Base-by-base conservation (phyloP, 2,329 filamentous ascomycete genomes). In the Alternaria atra region DNA sequence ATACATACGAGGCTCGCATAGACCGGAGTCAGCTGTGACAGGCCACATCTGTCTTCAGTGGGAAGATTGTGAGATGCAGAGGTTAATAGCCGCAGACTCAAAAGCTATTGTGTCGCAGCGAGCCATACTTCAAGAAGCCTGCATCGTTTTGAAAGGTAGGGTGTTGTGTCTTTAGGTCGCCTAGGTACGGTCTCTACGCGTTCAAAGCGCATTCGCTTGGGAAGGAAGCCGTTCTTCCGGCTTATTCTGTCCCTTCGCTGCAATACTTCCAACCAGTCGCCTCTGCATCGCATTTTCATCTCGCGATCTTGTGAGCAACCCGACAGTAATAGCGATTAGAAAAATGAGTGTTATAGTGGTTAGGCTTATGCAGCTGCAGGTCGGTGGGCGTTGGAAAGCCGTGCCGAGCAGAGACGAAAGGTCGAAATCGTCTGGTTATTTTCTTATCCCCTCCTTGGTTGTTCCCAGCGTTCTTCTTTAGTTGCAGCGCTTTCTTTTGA, bases 161-260 rank as follows among this genome's bases (percentile, higher is more conserved):
- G 25, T 15, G 25, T 5, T 17, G 12, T 48, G 30, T 34, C 12
- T 32, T 12, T 20, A 20, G n/a, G 46, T 23, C 20, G 20, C 20
- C 20, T 20, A 20, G 20, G 20, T 50, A 25, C 46, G 32, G 13
- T 37, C 30, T 20, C 34, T 37, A 32, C 32, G 20, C 15, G 20
- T 50, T 32, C 46, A 50, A n/a, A 50, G 46, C 30, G 46, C 46
- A 12, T 50, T 50, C 30, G 30, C 46, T 34, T 50, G 46, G 30
- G 27, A 13, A n/a, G 13, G 20, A 35, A 35, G 20, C 20, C 30
- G 46, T 9, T 35, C 17, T 25, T 48, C 46, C 46, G 20, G 23
- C 2, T 9, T 23, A 6, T 37, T 50, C 20, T 23, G 25, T 17
- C 30, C 17, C 8, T 50, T 37, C 8, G 13, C 9, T 27, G 10